A percentile compares a stretch with the other conserved stretches of the same genome.
These are phyloP conservation scores for Pseudozyma flocculosa DNA, from an alignment of 1,284 basidiomycete species.

Conservation along the genomic window DNA sequence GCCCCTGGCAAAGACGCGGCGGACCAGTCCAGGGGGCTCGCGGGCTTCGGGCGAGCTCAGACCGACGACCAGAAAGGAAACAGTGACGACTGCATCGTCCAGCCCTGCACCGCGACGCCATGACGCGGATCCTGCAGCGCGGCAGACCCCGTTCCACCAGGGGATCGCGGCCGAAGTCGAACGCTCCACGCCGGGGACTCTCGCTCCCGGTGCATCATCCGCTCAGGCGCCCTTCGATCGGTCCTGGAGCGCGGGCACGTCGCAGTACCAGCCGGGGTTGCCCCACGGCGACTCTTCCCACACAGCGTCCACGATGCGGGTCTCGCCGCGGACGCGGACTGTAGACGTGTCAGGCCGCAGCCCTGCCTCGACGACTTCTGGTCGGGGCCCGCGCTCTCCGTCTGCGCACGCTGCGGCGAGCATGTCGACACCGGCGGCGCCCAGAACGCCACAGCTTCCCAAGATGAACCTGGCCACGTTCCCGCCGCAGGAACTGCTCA, in stretches of 20 bases:
- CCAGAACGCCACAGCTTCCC: slow-evolving; percentile 17
- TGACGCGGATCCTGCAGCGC: too few species aligned
- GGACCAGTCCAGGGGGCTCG: slow-evolving; percentile 35
- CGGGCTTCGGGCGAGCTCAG: slow-evolving; percentile 20
- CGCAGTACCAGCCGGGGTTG: too few species aligned
- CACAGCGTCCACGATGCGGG: too few species aligned
- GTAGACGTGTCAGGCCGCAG: background rate
- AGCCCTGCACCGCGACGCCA: too few species aligned
- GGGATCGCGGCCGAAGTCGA: too few species aligned
- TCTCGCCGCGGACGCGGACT: background rate
- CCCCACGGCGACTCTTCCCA: too few species aligned
- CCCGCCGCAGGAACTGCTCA: slow-evolving; percentile 70
- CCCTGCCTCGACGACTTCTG: background rate
- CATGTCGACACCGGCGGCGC: background rate
- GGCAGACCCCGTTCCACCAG: too few species aligned
- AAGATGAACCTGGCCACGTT: slow-evolving; percentile 65
- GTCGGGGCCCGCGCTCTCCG: background rate
- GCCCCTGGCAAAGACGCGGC: slow-evolving; percentile 21
- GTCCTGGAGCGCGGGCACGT: too few species aligned
- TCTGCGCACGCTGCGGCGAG: background rate
- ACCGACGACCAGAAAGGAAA: background rate
- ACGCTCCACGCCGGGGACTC: too few species aligned
- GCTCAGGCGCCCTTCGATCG: too few species aligned
- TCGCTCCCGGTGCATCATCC: too few species aligned
- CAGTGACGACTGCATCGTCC: too few species aligned